phyloP scores from a whole-genome alignment of 306 rosid genomes.

The Cucurbita maxima region DNA sequence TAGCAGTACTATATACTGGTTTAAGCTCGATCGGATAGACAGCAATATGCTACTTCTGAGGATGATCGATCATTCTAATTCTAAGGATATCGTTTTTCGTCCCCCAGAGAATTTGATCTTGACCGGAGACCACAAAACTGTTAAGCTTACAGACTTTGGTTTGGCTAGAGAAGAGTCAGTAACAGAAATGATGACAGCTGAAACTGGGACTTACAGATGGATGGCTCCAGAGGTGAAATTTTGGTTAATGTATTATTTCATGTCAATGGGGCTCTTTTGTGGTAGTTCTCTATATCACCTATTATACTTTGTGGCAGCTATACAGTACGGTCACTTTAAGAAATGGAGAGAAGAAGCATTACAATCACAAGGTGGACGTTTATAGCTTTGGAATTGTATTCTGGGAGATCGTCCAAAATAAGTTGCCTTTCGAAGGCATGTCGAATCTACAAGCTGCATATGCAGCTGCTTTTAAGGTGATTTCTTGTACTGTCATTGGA shows the following conservation, averaged over 20 bases:
- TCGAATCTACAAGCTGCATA: constrained; percentile 65
- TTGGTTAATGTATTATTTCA: neutral
- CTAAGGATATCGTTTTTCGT: neutral
- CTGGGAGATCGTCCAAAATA: constrained; percentile 60
- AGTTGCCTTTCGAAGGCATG: constrained; percentile 67
- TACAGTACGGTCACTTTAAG: constrained; percentile 63
- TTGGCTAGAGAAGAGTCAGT: constrained; percentile 92
- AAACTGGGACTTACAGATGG: constrained; percentile 94
- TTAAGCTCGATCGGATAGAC: too few relatives aligned
- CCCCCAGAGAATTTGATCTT: constrained; percentile 66
- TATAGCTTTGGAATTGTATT: constrained; percentile 64
- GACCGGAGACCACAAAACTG: constrained; percentile 66
- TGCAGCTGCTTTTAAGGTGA: constrained; percentile 68
- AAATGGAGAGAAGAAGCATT: constrained; percentile 70
- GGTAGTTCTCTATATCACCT: neutral
- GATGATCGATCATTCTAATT: neutral
- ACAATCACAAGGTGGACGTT: constrained; percentile 62
- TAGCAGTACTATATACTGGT: too few relatives aligned
- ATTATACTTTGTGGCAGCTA: constrained; percentile 28
- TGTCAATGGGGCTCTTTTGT: neutral
- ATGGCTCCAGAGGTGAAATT: constrained; percentile 88
- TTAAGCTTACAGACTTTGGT: constrained; percentile 88
- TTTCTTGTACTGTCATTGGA: too few relatives aligned
- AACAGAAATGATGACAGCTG: constrained; percentile 98
- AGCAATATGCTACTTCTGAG: neutral